Conservation (phyloP, 1,284 basidiomycete species). For the Leucoagaricus sp. region DNA sequence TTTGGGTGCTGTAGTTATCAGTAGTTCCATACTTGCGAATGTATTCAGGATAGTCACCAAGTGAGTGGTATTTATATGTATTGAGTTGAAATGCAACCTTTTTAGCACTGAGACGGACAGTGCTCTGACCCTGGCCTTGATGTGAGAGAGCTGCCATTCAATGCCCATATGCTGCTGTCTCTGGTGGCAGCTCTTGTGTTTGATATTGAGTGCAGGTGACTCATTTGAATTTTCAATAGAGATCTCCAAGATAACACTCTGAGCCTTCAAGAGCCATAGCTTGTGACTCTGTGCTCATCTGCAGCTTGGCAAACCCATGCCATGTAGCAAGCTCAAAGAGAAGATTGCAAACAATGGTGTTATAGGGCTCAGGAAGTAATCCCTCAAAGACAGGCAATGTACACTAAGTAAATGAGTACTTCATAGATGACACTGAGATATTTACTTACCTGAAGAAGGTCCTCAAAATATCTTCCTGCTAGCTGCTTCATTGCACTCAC, state of each 20-base stretch:
- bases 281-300: constrained; percentile 34
- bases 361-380: constrained; percentile 26
- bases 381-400: constrained; percentile 36
- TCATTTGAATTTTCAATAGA: constrained; percentile 26
- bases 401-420: constrained; percentile 20
- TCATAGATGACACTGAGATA: not conserved
- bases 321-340: constrained; percentile 30
- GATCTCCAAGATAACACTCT: constrained; percentile 25
- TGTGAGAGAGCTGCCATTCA: constrained; percentile 9
- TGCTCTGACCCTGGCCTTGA: not conserved
- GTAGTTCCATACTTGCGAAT: constrained; percentile 23
- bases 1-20: constrained; percentile 29
- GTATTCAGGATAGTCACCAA: constrained; percentile 18
- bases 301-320: constrained; percentile 40
- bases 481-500: too few relatives aligned
- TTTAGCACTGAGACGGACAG: not conserved
- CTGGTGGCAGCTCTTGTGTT: constrained; percentile 26
- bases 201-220: constrained; percentile 21
- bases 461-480: not conserved
- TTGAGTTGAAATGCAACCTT: not conserved
- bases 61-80: constrained; percentile 13
- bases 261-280: constrained; percentile 23
- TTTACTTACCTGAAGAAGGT: not conserved
- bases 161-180: constrained; percentile 24
- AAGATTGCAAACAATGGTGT: constrained; percentile 29